A percentile compares a stretch with the other conserved stretches of the same genome.
These are phyloP conservation scores for Amauroascus verrucosus DNA, from an alignment of 2,329 filamentous ascomycete species.

Conservation along the genomic window DNA sequence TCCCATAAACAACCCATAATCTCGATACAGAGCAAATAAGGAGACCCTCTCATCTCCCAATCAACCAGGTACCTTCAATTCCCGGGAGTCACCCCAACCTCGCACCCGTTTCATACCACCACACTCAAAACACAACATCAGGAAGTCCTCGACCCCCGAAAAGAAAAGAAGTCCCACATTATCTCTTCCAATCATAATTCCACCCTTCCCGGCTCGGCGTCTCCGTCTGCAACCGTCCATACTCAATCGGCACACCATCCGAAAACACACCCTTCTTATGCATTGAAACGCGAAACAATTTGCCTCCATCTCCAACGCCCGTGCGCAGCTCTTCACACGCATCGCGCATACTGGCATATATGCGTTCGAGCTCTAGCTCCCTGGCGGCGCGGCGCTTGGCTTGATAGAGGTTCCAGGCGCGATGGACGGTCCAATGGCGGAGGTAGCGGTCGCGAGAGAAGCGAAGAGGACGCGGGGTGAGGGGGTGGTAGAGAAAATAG, in stretches of 20 bases:
- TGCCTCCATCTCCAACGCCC: slow-evolving; percentile 40
- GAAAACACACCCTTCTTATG: slow-evolving; percentile 76
- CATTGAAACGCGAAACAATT: slow-evolving; percentile 78
- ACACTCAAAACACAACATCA: too few species aligned
- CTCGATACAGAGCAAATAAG: neutral
- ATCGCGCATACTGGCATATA: slow-evolving; percentile 69
- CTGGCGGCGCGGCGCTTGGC: slow-evolving; percentile 55
- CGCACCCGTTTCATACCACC: too few species aligned
- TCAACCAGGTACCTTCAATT: too few species aligned
- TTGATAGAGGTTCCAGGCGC: slow-evolving; percentile 78
- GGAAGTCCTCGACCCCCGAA: too few species aligned
- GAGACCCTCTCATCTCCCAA: too few species aligned
- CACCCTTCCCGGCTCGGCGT: slow-evolving; percentile 68
- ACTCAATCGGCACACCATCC: slow-evolving; percentile 78
- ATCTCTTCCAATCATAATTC: slow-evolving; percentile 84
- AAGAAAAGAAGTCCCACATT: slow-evolving; percentile 17
- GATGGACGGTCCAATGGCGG: slow-evolving; percentile 98
- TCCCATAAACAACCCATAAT: neutral
- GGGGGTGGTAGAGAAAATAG: slow-evolving; percentile 59
- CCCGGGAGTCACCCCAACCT: too few species aligned
- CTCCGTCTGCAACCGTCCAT: slow-evolving; percentile 63
- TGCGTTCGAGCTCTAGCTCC: slow-evolving; percentile 62
- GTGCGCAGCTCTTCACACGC: slow-evolving; percentile 75
- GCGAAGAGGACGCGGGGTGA: slow-evolving; percentile 65
- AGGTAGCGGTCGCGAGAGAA: slow-evolving; percentile 80